These are phyloP conservation scores for Penicillium atrosanguineum DNA, from an alignment of 495 filamentous ascomycete genomes.

Conservation along the genomic window DNA sequence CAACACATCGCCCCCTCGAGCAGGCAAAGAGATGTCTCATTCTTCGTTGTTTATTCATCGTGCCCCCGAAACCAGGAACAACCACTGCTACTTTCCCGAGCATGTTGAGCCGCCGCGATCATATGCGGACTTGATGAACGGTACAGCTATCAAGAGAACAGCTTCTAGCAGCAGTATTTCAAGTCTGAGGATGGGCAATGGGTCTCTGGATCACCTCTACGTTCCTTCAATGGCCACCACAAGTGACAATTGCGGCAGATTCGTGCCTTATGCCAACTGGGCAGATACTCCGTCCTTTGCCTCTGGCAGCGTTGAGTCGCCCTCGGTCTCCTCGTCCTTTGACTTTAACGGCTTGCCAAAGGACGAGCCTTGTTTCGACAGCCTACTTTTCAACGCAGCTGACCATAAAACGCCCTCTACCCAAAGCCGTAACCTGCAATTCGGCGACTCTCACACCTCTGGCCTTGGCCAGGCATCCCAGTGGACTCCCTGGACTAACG, in stretches of 20 bases:
- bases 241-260: not conserved
- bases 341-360: not conserved
- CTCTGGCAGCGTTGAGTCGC: not conserved
- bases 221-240: not conserved
- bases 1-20: not conserved
- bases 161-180: constrained; percentile 1
- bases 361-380: not conserved
- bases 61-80: not conserved
- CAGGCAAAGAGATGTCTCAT: not conserved
- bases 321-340: constrained; percentile 12
- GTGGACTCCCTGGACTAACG: not conserved
- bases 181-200: not conserved
- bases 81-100: not conserved
- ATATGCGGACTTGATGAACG: not conserved
- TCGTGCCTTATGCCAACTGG: not conserved
- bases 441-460: not conserved
- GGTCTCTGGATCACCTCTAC: not conserved
- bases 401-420: not conserved
- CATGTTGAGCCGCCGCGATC: not conserved
- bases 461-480: not conserved
- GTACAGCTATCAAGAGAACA: constrained; percentile 1
- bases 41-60: not conserved
- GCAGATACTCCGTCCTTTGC: constrained; percentile 6
- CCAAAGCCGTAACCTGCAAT: not conserved
- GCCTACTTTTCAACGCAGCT: not conserved